Evolutionary conservation across 148 eudicot species (phyloP), one percentile per base, ranked within the genome.

Genomic region (Vaccinium myrtillus): DNA sequence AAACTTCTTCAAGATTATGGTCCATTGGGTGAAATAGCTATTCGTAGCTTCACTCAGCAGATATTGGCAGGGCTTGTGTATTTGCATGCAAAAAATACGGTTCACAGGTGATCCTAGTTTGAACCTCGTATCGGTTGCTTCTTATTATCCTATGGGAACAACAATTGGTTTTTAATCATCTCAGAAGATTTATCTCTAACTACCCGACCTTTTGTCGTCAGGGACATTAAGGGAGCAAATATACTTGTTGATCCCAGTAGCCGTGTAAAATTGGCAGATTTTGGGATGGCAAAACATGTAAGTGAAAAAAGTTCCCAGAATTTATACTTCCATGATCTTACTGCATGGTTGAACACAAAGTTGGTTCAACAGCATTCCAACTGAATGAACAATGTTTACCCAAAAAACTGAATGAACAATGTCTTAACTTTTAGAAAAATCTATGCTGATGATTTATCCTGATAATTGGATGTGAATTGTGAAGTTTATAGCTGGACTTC

Each of bases 201-300:
- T 75, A 25, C 59, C 59, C 39, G 36, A 12, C 80, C 55, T 27
- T 61, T 79, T 87, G 8, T 77, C 25, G 67, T 78, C 89, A 93
- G 96, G 87, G 96, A 93, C 83, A 91, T 93, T 48, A 93, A 93
- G 89, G 94, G 96, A 79, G 96, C 96, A 81, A 93, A 93, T 87
- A 90, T 93, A 81, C 91, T 93, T 63, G 96, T 92, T 30, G 94
- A 90, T 67, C 92, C 94, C 75, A 90, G 81, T 69, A 94, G 94
- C 70, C 86, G 89, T 81, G 92, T 93, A 55, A 93, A 90, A 85
- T 86, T 93, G 83, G 96, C 96, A 58, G 96, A 93, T 85, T 93
- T 93, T 88, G 93, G 96, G 75, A 92, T 93, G 96, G 94, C 96
- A 63, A 93, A 93, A 86, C 96, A 92, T 85, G 96, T 92, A 87